Conservation (phyloP, 352 stramenopile genomes). For the Phytophthora sp. region DNA sequence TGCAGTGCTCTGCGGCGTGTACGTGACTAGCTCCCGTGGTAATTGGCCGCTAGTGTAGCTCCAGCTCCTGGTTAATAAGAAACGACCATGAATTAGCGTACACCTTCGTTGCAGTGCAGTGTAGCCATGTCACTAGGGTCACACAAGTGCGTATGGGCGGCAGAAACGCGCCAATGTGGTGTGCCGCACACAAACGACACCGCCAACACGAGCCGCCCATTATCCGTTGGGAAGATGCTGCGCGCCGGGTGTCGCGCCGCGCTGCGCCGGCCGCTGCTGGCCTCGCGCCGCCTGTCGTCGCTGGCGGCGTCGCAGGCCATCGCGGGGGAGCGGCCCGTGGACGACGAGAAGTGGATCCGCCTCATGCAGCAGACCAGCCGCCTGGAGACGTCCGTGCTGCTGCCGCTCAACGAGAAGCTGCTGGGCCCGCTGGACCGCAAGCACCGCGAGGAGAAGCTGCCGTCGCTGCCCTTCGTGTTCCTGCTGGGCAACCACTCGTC, state of each 20-base stretch:
- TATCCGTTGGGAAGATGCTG: constrained; percentile 22
- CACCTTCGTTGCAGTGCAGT: too few relatives aligned
- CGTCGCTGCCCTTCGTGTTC: constrained; percentile 98
- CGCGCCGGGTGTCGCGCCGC: constrained; percentile 8
- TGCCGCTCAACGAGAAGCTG: constrained; percentile 87
- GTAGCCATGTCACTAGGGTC: neutral
- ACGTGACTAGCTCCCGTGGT: too few relatives aligned
- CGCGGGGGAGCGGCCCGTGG: constrained; percentile 14
- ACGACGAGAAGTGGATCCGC: constrained; percentile 83
- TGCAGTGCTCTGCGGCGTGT: neutral
- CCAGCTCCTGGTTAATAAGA: too few relatives aligned
- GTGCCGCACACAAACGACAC: neutral
- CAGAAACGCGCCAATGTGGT: neutral
- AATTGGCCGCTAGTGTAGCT: too few relatives aligned
- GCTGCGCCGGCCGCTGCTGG: constrained; percentile 8
- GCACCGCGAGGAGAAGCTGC: constrained; percentile 91
- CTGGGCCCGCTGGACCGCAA: constrained; percentile 89
- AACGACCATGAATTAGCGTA: too few relatives aligned
- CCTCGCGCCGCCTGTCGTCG: constrained; percentile 27
- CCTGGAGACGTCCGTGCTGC: constrained; percentile 71
- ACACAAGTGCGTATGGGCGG: too few relatives aligned
- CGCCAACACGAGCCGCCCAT: neutral
- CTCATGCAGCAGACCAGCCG: constrained; percentile 86
- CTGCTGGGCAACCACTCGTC: constrained; percentile 99
- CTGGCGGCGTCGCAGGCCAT: constrained; percentile 28